These are phyloP conservation scores for Aspergillus mulundensis DNA, from an alignment of 495 filamentous ascomycete genomes.

Conservation along the genomic window DNA sequence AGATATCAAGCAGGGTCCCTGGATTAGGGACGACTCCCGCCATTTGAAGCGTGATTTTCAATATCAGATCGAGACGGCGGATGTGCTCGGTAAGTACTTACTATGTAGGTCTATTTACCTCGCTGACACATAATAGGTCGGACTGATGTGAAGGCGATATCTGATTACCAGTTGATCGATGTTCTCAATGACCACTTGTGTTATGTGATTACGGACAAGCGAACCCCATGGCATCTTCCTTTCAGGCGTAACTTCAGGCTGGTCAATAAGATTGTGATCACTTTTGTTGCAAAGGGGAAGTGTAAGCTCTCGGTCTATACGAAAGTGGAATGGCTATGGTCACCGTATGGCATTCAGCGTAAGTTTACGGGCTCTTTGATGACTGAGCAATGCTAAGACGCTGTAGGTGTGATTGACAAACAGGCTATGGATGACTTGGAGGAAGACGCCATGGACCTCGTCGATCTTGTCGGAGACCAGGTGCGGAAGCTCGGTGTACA, in stretches of 20 bases:
- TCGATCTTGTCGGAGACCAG: conserved; percentile 82
- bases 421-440: conserved; percentile 77
- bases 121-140: conserved; percentile 29
- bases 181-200: conserved; percentile 91
- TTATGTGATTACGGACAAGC: conserved; percentile 86
- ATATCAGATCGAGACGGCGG: conserved; percentile 67
- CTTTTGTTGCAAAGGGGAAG: conserved; percentile 84
- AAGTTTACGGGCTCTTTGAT: conserved; percentile 13
- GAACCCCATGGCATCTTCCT: conserved; percentile 88
- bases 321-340: conserved; percentile 77
- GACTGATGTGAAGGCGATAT: conserved; percentile 53
- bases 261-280: conserved; percentile 89
- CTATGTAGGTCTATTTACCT: background rate
- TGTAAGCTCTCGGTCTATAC: conserved; percentile 88
- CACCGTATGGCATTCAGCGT: conserved; percentile 61
- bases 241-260: conserved; percentile 74
- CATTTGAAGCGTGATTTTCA: conserved; percentile 72
- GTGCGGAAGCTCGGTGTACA: conserved; percentile 73
- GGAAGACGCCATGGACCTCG: conserved; percentile 78
- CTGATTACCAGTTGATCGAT: conserved; percentile 86
- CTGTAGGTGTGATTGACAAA: conserved; percentile 62
- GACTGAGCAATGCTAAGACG: conserved; percentile 11
- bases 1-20: conserved; percentile 79
- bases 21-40: conserved; percentile 64
- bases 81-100: conserved; percentile 55